Base-by-base conservation (phyloP, 768 basidiomycete species). In the Boletus rubescentipes region DNA sequence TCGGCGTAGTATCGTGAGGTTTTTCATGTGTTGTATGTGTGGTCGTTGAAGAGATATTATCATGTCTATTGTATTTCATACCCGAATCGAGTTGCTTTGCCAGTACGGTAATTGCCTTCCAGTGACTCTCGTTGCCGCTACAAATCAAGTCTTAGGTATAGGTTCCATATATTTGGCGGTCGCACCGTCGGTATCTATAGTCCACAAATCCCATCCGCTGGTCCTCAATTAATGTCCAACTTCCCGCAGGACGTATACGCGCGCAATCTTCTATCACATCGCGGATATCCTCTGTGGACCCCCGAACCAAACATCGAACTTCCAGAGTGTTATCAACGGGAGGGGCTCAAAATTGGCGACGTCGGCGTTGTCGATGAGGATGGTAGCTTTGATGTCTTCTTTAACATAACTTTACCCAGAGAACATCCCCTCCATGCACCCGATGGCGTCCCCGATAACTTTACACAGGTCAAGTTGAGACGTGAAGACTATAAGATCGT, bases 311-410 rank as follows among this genome's bases (percentile, higher is more conserved):
- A 63, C 37, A 42, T 45, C 18, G 39, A 31, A 21, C 53, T 69
- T 5, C 64, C 66, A 9, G 44, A 48, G 3, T 45, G 47, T 3
- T 66, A 72, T 41, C 55, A 51, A 16, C 46, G 30, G 15, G 44
- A 54, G 12, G 70, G 68, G 9, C 71, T 5, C 26, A 26, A 26
- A 6, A 6, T 26, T 6, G 26, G 26, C 3, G 26, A 26, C 26
- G 26, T 26, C 26, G 67, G 67, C 6, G 55, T 71, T 21, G 39
- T 72, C 16, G 60, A 26, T 32, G 55, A 59, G 10, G 49, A 61
- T 35, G 71, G 70, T 29, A 60, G 51, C 9, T 74, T 72, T 32
- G 60, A 65, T 42, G 67, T 65, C 47, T 61, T 69, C 1, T 73
- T 71, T 57, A 70, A 70, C 34, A 65, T 72, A 2, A 67, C 61